Evolutionary conservation across 306 rosid genomes (phyloP), one percentile per base, ranked within the genome.

Genomic region (Herpetospermum pedunculosum): DNA sequence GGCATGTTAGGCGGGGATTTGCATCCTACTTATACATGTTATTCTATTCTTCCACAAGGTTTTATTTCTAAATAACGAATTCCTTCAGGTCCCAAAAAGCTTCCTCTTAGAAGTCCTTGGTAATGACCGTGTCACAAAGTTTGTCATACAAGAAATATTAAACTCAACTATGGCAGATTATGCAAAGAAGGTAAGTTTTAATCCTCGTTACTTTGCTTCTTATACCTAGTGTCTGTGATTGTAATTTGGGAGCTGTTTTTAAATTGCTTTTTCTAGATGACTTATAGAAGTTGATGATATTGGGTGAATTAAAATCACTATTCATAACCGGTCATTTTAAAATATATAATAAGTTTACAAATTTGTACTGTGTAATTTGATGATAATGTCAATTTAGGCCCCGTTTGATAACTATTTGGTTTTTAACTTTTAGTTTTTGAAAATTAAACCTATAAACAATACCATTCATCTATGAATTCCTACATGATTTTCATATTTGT

Each of bases 81-180:
- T 80, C n/a, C 62, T 41, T 74, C 83, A 92, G 98, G 90, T 92
- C 34, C 97, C 98, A 5, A 84, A 80, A 62, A 75, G 82, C 85
- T 92, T 88, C 82, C 91, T 92, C 62, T 38, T 88, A 76, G 86
- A 87, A 60, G 79, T 84, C 57, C 85, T 88, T 64, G 98, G 98
- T 63, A 81, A 90, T 77, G 90, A 92, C 41, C 84, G 92, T 10
- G 97, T 92, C 63, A 87, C 82, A 1, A 87, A 80, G 77, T 92
- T 90, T 79, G 85, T 81, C 57, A 85, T 92, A 70, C 96, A 92
- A 77, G 98, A 92, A 81, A 85, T 92, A 60, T 83, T 92, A 38
- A 92, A 83, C 75, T 87, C 88, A 69, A 77, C 91, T 50, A 82
- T 90, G 91, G 91, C 85, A 79, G 91, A 88, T 76, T 92, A 85